phyloP scores from a whole-genome alignment of 768 basidiomycete species.

The Lactarius hatsudake region DNA sequence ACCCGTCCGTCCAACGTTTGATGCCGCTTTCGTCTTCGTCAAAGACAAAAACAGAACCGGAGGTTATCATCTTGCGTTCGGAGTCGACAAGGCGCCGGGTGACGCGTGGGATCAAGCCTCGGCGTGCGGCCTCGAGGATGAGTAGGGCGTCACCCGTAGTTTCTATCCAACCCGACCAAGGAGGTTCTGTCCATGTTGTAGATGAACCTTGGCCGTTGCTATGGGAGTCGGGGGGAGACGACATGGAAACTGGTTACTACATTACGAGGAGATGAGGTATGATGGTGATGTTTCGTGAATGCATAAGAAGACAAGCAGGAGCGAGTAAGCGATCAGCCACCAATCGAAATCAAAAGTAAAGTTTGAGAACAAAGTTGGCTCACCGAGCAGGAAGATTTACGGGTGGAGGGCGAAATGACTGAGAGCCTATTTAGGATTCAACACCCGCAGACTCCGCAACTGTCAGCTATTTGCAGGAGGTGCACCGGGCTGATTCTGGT shows the following conservation, averaged over 20 bases:
- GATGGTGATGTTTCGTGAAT: neutral
- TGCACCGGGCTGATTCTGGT: slow-evolving; percentile 6
- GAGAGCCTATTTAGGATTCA: slow-evolving; percentile 31
- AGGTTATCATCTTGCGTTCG: slow-evolving; percentile 89
- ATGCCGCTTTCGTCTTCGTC: slow-evolving; percentile 97
- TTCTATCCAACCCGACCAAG: slow-evolving; percentile 94
- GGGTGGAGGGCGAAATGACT: slow-evolving; percentile 29
- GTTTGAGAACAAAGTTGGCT: slow-evolving; percentile 30
- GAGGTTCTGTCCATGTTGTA: slow-evolving; percentile 77
- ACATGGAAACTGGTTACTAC: slow-evolving; percentile 18
- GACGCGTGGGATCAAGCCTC: slow-evolving; percentile 86
- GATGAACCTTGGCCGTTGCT: slow-evolving; percentile 31
- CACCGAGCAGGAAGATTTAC: slow-evolving; percentile 32
- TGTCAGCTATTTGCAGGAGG: slow-evolving; percentile 6
- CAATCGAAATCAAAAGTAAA: slow-evolving; percentile 30
- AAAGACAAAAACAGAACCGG: slow-evolving; percentile 94
- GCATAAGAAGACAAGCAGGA: slow-evolving; percentile 7
- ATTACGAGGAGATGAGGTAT: slow-evolving; percentile 12
- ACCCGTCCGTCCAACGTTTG: slow-evolving; percentile 98
- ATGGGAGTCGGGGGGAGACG: slow-evolving; percentile 27
- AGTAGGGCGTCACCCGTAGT: slow-evolving; percentile 94
- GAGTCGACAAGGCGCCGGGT: slow-evolving; percentile 89
- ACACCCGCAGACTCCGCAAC: slow-evolving; percentile 29
- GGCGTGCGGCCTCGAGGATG: slow-evolving; percentile 89
- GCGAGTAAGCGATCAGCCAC: slow-evolving; percentile 25